phyloP scores from a whole-genome alignment of 805 yeast species.

The Lipomyces sp. region DNA sequence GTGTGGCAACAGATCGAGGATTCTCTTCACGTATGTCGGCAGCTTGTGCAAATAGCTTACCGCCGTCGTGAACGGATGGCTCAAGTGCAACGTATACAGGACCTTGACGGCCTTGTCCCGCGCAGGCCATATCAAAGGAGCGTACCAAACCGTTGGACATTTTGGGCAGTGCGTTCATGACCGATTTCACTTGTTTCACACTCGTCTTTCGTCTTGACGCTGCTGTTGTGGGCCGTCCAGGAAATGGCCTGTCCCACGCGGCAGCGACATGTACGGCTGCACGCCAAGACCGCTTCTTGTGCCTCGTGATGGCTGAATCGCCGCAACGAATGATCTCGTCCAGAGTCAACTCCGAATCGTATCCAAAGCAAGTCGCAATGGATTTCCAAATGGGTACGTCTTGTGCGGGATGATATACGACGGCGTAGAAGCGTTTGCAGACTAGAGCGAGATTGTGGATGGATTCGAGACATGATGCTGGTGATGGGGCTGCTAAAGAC shows the following conservation, averaged over 20 bases:
- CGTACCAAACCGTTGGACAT: not conserved
- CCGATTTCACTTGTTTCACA: not conserved
- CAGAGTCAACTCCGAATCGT: not conserved
- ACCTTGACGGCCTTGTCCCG: conserved; percentile 17
- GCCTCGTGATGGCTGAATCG: not conserved
- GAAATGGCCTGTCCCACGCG: conserved; percentile 12
- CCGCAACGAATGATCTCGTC: conserved; percentile 4
- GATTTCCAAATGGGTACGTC: conserved; percentile 10
- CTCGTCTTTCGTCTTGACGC: not conserved
- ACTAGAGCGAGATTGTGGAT: not conserved
- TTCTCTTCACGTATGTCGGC: conserved; percentile 2
- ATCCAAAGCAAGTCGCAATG: conserved; percentile 3
- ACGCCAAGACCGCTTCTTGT: conserved; percentile 1
- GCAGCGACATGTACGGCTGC: conserved; percentile 4
- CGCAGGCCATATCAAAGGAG: conserved; percentile 6
- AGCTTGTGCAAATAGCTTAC: conserved; percentile 5
- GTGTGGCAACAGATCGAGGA: conserved; percentile 2
- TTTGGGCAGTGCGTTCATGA: not conserved
- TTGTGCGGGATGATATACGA: conserved; percentile 11
- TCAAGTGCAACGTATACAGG: conserved; percentile 10
- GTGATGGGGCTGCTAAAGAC: too few relatives aligned
- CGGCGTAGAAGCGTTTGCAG: conserved; percentile 14
- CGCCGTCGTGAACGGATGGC: conserved; percentile 1
- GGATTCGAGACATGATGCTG: not conserved
- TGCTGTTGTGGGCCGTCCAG: not conserved